Conservation (phyloP, 2,329 filamentous ascomycete species). For the Diaporthe destruens region DNA sequence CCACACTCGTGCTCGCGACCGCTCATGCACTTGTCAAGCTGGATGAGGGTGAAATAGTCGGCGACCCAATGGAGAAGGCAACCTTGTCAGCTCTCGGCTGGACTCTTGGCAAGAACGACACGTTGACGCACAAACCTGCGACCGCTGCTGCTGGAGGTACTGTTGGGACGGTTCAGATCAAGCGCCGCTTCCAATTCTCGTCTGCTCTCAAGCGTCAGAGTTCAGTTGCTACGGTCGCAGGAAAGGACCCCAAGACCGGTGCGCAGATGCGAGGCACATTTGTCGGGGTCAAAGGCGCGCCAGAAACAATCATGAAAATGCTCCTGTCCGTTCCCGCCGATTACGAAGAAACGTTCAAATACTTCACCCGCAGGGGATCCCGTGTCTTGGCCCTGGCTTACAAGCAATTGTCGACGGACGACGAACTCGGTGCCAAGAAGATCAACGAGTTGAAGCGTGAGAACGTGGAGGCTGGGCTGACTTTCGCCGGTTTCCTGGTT, state of each 20-base stretch:
- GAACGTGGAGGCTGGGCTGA: slow-evolving; percentile 85
- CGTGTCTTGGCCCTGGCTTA: slow-evolving; percentile 94
- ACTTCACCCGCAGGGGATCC: slow-evolving; percentile 95
- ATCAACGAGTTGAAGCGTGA: slow-evolving; percentile 97
- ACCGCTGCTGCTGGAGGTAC: slow-evolving; percentile 61
- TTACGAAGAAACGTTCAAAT: slow-evolving; percentile 98
- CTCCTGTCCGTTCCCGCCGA: slow-evolving; percentile 83
- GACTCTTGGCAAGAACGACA: slow-evolving; percentile 91
- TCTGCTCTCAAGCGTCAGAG: slow-evolving; percentile 96
- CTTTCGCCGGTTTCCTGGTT: slow-evolving; percentile 95
- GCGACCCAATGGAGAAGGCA: slow-evolving; percentile 99
- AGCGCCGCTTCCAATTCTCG: slow-evolving; percentile 97
- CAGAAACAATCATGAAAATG: slow-evolving; percentile 97
- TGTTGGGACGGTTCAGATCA: slow-evolving; percentile 88
- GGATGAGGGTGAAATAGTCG: slow-evolving; percentile 96
- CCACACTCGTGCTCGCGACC: slow-evolving; percentile 92
- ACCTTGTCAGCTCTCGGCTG: slow-evolving; percentile 91
- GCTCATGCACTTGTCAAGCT: slow-evolving; percentile 96
- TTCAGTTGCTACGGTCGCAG: slow-evolving; percentile 86
- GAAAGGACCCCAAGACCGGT: slow-evolving; percentile 77
- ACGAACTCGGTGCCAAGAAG: slow-evolving; percentile 83
- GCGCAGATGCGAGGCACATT: slow-evolving; percentile 88
- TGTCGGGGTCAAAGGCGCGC: slow-evolving; percentile 95
- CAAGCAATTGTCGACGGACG: slow-evolving; percentile 86
- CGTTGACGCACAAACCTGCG: slow-evolving; percentile 75